phyloP scores from a whole-genome alignment of 75 land plant species.

The Adiantum capillusveneris region DNA sequence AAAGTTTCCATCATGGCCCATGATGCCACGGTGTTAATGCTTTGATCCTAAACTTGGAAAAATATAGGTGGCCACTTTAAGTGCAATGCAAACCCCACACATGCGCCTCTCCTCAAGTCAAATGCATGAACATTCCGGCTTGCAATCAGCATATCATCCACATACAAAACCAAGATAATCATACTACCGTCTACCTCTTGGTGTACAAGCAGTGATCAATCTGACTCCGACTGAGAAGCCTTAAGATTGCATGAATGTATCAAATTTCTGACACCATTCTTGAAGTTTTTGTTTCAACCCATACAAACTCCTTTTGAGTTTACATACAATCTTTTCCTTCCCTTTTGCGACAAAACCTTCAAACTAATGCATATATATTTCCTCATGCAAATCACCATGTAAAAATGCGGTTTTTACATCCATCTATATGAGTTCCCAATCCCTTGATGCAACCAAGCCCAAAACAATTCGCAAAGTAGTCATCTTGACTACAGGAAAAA shows the following conservation, averaged over 20 bases:
- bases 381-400: constrained; percentile 19
- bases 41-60: too few relatives aligned
- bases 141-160: constrained; percentile 1
- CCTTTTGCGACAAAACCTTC: neutral
- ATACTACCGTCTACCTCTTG: neutral
- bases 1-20: too few relatives aligned
- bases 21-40: too few relatives aligned
- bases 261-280: constrained; percentile 8
- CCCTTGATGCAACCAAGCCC: constrained; percentile 7
- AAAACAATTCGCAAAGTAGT: constrained; percentile 17
- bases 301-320: constrained; percentile 6
- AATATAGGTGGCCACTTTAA: too few relatives aligned
- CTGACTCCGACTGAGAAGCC: neutral
- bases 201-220: neutral
- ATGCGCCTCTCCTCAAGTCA: too few relatives aligned
- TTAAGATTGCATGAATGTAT: neutral
- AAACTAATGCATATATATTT: constrained; percentile 9
- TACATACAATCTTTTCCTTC: neutral
- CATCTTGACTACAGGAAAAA: constrained; percentile 26
- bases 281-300: constrained; percentile 9
- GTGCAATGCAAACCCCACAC: too few relatives aligned
- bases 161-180: constrained; percentile 2
- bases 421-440: constrained; percentile 12
- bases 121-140: neutral
- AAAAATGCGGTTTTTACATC: constrained; percentile 28